These are phyloP conservation scores for Melaleuca quinquenervia DNA, from an alignment of 345 rosid species.

Conservation along the genomic window DNA sequence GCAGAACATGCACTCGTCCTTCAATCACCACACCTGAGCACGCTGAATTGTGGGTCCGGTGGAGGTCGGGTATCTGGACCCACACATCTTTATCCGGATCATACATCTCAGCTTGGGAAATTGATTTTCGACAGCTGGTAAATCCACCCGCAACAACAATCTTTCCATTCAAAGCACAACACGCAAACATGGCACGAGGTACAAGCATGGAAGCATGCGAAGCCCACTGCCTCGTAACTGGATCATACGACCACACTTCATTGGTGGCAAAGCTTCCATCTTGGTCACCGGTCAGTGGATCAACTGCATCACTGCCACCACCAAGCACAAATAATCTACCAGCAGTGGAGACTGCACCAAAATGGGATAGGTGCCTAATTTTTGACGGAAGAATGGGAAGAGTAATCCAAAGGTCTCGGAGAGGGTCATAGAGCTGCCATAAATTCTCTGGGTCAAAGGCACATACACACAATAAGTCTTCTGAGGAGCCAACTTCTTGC, in stretches of 20 bases:
- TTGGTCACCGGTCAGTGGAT: constrained; percentile 86
- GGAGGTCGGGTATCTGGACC: constrained; percentile 77
- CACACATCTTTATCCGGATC: constrained; percentile 77
- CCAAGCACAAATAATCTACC: constrained; percentile 86
- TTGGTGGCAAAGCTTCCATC: constrained; percentile 87
- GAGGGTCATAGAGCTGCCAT: constrained; percentile 94
- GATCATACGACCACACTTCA: constrained; percentile 95
- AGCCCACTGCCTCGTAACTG: constrained; percentile 59
- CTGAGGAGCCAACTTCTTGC: constrained; percentile 53
- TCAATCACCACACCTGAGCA: constrained; percentile 70
- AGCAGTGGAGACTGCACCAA: constrained; percentile 55
- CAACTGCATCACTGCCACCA: constrained; percentile 94
- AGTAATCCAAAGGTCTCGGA: constrained; percentile 73
- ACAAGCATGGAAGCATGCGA: constrained; percentile 70
- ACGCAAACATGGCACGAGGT: constrained; percentile 95
- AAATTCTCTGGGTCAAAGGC: constrained; percentile 90
- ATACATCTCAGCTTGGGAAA: constrained; percentile 87
- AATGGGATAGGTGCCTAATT: constrained; percentile 77
- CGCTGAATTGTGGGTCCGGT: constrained; percentile 78
- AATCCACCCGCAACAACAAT: constrained; percentile 92
- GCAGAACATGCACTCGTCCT: constrained; percentile 72
- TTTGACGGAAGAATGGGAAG: constrained; percentile 84
- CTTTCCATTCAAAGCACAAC: constrained; percentile 74
- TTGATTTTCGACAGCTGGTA: constrained; percentile 78
- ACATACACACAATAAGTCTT: constrained; percentile 69